Evolutionary conservation across 305 asterid genomes (phyloP), one percentile per base, ranked within the genome.

Genomic region (Fraxinus floribunda): DNA sequence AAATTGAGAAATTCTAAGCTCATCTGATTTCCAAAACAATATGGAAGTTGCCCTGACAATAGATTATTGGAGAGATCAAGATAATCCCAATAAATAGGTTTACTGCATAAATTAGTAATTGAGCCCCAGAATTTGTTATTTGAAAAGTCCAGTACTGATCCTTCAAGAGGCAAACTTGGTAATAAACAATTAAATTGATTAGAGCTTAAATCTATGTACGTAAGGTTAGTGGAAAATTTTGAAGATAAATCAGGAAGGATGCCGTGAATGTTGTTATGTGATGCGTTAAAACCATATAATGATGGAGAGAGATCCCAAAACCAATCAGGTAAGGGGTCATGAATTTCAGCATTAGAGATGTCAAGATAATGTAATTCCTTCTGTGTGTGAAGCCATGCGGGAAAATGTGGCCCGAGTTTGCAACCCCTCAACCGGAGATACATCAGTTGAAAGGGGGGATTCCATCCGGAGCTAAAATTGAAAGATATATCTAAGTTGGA

Each of bases 271-370:
- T 84, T 30, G 75, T 87, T 87, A 34, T 79, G 49, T 16, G 89
- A 86, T 10, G 85, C 71, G 34, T 86, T 81, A 29, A 86, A 15
- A 29, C 3, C 1, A 3, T 13, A 0, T 3, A 84, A 20, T 20
- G 1, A n/a, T 1, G 84, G 39, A 41, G 86, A 36, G 4, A 77
- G 4, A 15, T 16, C 41, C n/a, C 79, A 80, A 62, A 89, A 87
- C 92, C 92, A 87, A 29, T 26, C 15, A 2, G 90, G 89, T 1
- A 87, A 24, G n/a, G 6, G 20, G 80, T 80, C 89, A 5, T 55
- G 16, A 68, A 88, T 85, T 24, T 24, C 62, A 1, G 87, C 39
- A 77, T 4, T 34, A 1, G 87, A 86, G n/a, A 86, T 77, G 32
- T 81, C 86, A 22, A 81, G 68, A 24, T 1, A 2, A 1, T 1